Conservation (phyloP, 2,329 filamentous ascomycete species). For the Ploettnerulaceae sp. region DNA sequence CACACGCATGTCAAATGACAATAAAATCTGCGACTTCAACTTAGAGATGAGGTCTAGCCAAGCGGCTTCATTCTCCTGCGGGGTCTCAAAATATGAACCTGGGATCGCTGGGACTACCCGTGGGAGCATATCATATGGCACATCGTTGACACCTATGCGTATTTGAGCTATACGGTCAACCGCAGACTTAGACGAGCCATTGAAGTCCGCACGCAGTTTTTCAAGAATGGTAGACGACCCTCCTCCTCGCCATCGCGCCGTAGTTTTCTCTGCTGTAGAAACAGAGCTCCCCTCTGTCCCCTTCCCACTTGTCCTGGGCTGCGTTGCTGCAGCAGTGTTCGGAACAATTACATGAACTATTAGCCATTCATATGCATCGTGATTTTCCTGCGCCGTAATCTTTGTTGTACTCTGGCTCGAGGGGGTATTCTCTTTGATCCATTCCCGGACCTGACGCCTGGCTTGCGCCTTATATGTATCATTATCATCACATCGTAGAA, state of each 20-base stretch:
- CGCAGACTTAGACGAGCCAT: constrained; percentile 64
- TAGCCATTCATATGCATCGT: constrained; percentile 95
- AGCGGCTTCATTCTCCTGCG: constrained; percentile 73
- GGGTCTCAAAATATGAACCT: constrained; percentile 62
- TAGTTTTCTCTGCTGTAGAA: constrained; percentile 57
- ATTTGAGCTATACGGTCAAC: constrained; percentile 82
- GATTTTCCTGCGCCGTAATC: constrained; percentile 72
- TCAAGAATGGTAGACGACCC: constrained; percentile 81
- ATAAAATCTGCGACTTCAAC: constrained; percentile 80
- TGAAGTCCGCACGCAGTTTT: constrained; percentile 87
- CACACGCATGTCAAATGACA: constrained; percentile 86
- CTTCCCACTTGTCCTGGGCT: constrained; percentile 60
- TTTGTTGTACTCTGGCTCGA: constrained; percentile 49
- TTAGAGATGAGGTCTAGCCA: constrained; percentile 83
- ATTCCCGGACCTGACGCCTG: constrained; percentile 77
- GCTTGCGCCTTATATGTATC: constrained; percentile 83
- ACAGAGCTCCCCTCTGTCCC: constrained; percentile 46
- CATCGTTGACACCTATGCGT: constrained; percentile 66
- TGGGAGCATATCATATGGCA: constrained; percentile 60
- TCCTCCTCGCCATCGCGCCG: constrained; percentile 69
- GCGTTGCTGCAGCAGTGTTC: constrained; percentile 74
- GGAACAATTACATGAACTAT: constrained; percentile 89
- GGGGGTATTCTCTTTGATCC: constrained; percentile 75
- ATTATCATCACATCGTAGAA: constrained; percentile 92
- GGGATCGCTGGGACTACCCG: constrained; percentile 59